Evolutionary conservation across 2,329 filamentous ascomycete genomes (phyloP), one percentile per base, ranked within the genome.

Genomic region (Lachnellula cervina): DNA sequence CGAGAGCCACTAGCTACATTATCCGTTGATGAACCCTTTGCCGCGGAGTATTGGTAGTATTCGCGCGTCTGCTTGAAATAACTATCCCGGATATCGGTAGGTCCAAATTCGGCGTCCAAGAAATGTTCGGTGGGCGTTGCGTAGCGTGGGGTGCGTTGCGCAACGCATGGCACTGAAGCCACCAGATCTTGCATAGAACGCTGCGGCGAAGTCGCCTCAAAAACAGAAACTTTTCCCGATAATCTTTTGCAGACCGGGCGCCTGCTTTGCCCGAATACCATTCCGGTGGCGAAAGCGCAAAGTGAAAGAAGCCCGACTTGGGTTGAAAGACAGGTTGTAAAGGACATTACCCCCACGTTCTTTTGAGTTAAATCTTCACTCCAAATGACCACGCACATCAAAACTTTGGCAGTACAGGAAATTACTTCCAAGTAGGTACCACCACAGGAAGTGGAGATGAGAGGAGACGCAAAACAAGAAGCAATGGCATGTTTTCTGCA

Each of bases 401-500:
- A 37, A 14, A 44, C 3, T 38, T 32, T 49, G 9, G 14, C 19
- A 37, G 45, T 19, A 38, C 52, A 21, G 25, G 13, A 46, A 21
- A 52, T 57, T 55, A n/a, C n/a, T n/a, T n/a, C n/a, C n/a, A n/a
- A n/a, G n/a, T n/a, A 52, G 59, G 57, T 59, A 61, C 44, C 49
- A 56, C 53, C 47, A 55, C 57, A 59, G 56, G 51, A 56, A 32
- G 51, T 52, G 51, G 52, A 56, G 38, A 54, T 56, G 47, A 52
- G 50, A 40, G 37, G 37, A 21, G 40, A 25, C 17, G 19, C 28
- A 49, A 40, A 11, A 11, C 47, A 35, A 4, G 48, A 25, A 11
- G 34, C 34, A 45, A 52, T 57, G 45, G 52, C 51, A 54, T 54
- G 45, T 55, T 52, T 34, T 43, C 43, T 48, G 54, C 54, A 47